A percentile compares a stretch with the other conserved stretches of the same genome.
phyloP scores from a whole-genome alignment of 1,139 yeast species.

The Nakaseomyces glabratus region DNA sequence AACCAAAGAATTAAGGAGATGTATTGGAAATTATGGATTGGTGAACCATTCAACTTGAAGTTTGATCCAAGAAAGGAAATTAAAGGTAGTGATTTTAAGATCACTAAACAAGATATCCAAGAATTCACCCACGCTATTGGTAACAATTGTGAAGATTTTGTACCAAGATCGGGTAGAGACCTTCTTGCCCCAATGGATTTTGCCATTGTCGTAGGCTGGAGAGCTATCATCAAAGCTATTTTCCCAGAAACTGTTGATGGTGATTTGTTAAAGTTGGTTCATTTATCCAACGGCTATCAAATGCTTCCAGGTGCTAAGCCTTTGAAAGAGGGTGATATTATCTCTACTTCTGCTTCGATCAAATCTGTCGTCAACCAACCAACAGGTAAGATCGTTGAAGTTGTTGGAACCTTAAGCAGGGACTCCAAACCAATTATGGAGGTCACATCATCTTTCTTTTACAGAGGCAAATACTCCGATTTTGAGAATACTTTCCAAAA shows the following conservation, averaged over 20 bases:
- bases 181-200: conserved; percentile 98
- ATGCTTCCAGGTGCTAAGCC: conserved; percentile 92
- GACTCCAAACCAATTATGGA: conserved; percentile 79
- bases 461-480: conserved; percentile 85
- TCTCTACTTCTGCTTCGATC: conserved; percentile 73
- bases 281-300: conserved; percentile 87
- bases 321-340: conserved; percentile 79
- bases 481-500: conserved; percentile 89
- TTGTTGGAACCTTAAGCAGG: conserved; percentile 79
- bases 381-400: conserved; percentile 93
- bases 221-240: conserved; percentile 91
- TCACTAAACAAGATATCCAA: conserved; percentile 70
- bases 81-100: conserved; percentile 52
- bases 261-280: conserved; percentile 87
- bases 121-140: conserved; percentile 97
- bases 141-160: conserved; percentile 93
- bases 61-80: conserved; percentile 63
- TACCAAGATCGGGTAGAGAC: conserved; percentile 73
- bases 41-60: conserved; percentile 53
- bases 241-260: conserved; percentile 97
- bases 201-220: conserved; percentile 98
- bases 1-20: conserved; percentile 88
- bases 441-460: conserved; percentile 89
- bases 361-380: conserved; percentile 85
- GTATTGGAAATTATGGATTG: conserved; percentile 98